phyloP scores from a whole-genome alignment of 345 rosid genomes.

The Combretum micranthum region DNA sequence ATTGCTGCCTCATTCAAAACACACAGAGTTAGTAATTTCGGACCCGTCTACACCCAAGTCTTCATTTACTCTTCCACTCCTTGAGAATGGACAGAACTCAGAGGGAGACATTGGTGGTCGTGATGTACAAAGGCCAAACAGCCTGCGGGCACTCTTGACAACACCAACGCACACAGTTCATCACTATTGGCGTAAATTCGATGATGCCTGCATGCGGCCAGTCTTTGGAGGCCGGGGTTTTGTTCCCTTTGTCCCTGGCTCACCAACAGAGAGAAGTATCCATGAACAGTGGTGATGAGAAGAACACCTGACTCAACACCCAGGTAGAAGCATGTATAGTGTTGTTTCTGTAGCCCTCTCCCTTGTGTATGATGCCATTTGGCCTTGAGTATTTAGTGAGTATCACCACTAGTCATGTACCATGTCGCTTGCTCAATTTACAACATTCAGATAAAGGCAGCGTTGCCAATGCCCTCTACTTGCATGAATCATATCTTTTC shows the following conservation, averaged over 20 bases:
- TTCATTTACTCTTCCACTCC: constrained; percentile 43
- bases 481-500: too few species aligned
- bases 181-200: constrained; percentile 91
- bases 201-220: constrained; percentile 79
- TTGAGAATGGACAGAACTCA: constrained; percentile 63
- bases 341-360: too few species aligned
- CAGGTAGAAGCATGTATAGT: too few species aligned
- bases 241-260: constrained; percentile 77
- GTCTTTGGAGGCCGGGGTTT: constrained; percentile 96
- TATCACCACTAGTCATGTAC: too few species aligned
- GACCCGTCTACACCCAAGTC: constrained; percentile 49
- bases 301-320: too few species aligned
- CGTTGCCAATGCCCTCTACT: too few species aligned
- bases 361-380: too few species aligned
- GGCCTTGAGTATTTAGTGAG: too few species aligned
- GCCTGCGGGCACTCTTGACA: constrained; percentile 65
- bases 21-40: constrained; percentile 30
- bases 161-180: constrained; percentile 88
- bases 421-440: too few species aligned
- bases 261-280: constrained; percentile 62
- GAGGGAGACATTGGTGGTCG: constrained; percentile 32
- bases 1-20: constrained; percentile 54
- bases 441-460: too few species aligned
- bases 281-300: constrained; percentile 33
- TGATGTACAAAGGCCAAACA: constrained; percentile 38